Percentiles rank a stretch among this genome's conserved stretches.
Conservation (phyloP, 257 asterid species). For the Oldenlandia corymbosa region DNA sequence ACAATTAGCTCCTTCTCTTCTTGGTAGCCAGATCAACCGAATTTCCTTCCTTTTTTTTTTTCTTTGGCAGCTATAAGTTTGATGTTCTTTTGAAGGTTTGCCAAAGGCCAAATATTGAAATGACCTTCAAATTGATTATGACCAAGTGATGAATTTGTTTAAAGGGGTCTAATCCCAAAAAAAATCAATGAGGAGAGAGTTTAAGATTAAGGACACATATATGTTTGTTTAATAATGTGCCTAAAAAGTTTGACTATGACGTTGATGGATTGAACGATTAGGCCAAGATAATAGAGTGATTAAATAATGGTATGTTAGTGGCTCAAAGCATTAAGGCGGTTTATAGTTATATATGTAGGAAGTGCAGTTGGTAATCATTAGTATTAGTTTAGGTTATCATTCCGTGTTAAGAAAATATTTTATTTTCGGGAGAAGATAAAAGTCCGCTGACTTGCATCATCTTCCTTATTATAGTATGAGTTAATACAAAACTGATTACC, state of each 20-base stretch:
- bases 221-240: no score
- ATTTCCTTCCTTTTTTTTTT: neutral
- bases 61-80: neutral
- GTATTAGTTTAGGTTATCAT: slow-evolving; percentile 22
- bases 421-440: neutral
- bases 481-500: slow-evolving; percentile 6
- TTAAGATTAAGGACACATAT: no score
- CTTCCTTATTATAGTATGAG: neutral
- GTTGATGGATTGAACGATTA: neutral
- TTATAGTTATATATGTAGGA: slow-evolving; percentile 7
- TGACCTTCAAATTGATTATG: slow-evolving; percentile 14
- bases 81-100: neutral
- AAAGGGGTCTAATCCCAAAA: slow-evolving; percentile 3
- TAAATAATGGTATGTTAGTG: slow-evolving; percentile 30
- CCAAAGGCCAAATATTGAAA: slow-evolving; percentile 8
- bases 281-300: neutral
- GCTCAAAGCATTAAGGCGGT: slow-evolving; percentile 33
- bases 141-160: slow-evolving; percentile 17
- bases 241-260: slow-evolving; percentile 17
- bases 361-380: slow-evolving; percentile 27
- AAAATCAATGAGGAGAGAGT: no score
- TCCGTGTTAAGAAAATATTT: neutral
- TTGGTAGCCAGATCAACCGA: neutral
- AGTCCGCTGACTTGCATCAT: slow-evolving; percentile 15
- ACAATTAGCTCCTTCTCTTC: no score